Base-by-base conservation (phyloP, 1,139 yeast species). In the Fermentozyma sake region DNA sequence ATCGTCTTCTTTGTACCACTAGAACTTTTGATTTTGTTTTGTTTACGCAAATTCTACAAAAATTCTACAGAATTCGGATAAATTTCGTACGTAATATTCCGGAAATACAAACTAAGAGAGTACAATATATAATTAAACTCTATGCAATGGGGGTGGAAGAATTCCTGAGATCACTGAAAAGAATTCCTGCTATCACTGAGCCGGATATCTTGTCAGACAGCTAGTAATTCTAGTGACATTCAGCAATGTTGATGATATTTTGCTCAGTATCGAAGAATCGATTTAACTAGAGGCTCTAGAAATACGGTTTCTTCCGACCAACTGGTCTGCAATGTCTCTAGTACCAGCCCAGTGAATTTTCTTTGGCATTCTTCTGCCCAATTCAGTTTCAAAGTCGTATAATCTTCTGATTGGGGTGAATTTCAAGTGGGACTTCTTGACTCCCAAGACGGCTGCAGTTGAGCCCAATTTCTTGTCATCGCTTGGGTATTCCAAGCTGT, bases 371-470 rank as follows among this genome's bases (percentile, higher is more conserved):
- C 98, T 81, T 54, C 65, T 76, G 15, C 61, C 67, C 28, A 82
- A 58, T 43, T 83, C 86, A 12, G 98, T 86, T 56, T 91, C 97
- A 47, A 67, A 79, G 51, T 86, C 94, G 61, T 82, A 87, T 43
- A 91, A 69, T 37, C 72, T 74, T 49, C 83, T 71, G 33, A 91
- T 72, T 4, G 91, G 68, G 7, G 85, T 71, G 62, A 84, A 86
- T 37, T 59, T 75, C 48, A 89, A 67, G 50, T 82, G 85, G 7
- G 95, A 78, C 21, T 85, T 76, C 50, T 79, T 76, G 37, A 89
- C 73, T 43, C 98, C 97, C 42, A 91, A 64, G 11, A 91, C 96
- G 14, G 84, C 76, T 13, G 96, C 96, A 19, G 95, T 81, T 7
- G 60, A 62, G 18, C 64, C 42, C 12, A 76, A 50, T 22, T 49